These are phyloP conservation scores for Paraphysoderma sedebokerense DNA, from an alignment of 371 early-diverging fungal species.

Conservation along the genomic window DNA sequence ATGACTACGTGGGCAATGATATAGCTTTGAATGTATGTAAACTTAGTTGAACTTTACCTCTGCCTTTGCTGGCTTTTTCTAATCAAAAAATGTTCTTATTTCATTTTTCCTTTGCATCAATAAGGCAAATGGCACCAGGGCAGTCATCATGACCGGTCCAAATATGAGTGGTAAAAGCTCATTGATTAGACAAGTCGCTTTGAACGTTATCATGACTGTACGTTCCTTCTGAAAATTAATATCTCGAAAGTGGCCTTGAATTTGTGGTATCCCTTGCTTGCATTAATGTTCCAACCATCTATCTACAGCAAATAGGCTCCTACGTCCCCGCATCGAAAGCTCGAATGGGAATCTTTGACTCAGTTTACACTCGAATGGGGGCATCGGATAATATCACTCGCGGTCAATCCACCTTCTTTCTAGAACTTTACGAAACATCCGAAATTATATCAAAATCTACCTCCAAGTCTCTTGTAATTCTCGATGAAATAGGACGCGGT, in stretches of 20 bases:
- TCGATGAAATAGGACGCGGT: too few relatives aligned
- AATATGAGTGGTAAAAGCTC: constrained; percentile 87
- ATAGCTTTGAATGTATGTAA: constrained; percentile 25
- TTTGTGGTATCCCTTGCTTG: too few relatives aligned
- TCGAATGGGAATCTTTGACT: constrained; percentile 41
- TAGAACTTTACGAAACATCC: constrained; percentile 66
- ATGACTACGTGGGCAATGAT: constrained; percentile 48
- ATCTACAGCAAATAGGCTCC: constrained; percentile 71
- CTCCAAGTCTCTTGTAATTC: constrained; percentile 33
- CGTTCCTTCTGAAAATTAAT: too few relatives aligned
- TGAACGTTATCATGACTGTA: constrained; percentile 61
- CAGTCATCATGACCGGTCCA: constrained; percentile 53
- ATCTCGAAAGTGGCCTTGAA: too few relatives aligned
- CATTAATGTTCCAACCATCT: too few relatives aligned
- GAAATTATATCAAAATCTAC: constrained; percentile 53
- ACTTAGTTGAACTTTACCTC: too few relatives aligned
- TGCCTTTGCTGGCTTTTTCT: too few relatives aligned
- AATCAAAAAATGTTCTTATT: too few relatives aligned
- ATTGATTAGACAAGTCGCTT: constrained; percentile 53
- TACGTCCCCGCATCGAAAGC: constrained; percentile 44
- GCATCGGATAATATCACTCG: constrained; percentile 41
- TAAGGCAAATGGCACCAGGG: constrained; percentile 11
- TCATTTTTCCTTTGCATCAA: too few relatives aligned
- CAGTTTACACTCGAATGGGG: constrained; percentile 47
- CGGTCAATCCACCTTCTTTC: constrained; percentile 79